Evolutionary conservation across 495 filamentous ascomycete species (phyloP).

Genomic region (Parachaetomium inaequale): DNA sequence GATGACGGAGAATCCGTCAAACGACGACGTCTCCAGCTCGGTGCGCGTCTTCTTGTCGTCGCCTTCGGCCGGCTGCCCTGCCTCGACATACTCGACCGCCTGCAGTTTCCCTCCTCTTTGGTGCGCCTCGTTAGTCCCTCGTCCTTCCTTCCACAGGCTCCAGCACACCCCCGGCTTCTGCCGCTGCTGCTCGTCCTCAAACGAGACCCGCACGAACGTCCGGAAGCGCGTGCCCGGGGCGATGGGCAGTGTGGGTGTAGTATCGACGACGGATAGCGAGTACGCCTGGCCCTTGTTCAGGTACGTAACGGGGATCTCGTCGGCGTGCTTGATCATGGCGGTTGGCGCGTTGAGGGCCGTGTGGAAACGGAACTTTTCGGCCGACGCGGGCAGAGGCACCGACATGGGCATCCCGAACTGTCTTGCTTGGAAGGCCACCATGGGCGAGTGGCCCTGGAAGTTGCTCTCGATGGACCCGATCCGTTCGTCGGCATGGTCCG

Average conservation of each 20-base stretch:
- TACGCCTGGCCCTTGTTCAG: slow-evolving; percentile 97
- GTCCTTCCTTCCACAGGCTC: slow-evolving; percentile 94
- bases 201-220: slow-evolving; percentile 85
- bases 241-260: slow-evolving; percentile 41
- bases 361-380: slow-evolving; percentile 80
- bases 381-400: slow-evolving; percentile 41
- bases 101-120: slow-evolving; percentile 81
- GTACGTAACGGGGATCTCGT: slow-evolving; percentile 92
- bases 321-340: slow-evolving; percentile 84
- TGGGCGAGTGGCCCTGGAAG: slow-evolving; percentile 48
- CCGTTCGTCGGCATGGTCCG: slow-evolving; percentile 43
- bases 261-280: slow-evolving; percentile 73
- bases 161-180: slow-evolving; percentile 78
- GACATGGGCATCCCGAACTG: slow-evolving; percentile 43
- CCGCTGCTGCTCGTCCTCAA: slow-evolving; percentile 89
- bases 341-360: slow-evolving; percentile 89
- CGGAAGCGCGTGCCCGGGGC: slow-evolving; percentile 61
- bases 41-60: slow-evolving; percentile 67
- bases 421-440: slow-evolving; percentile 41
- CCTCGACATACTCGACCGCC: slow-evolving; percentile 90
- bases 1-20: slow-evolving; percentile 86
- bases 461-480: slow-evolving; percentile 49
- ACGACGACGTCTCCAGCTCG: slow-evolving; percentile 76
- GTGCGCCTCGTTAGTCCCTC: slow-evolving; percentile 84
- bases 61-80: slow-evolving; percentile 63